A percentile compares a stretch with the other conserved stretches of the same genome.
phyloP scores from a whole-genome alignment of 2,329 filamentous ascomycete species.

The Colletotrichum sp. region DNA sequence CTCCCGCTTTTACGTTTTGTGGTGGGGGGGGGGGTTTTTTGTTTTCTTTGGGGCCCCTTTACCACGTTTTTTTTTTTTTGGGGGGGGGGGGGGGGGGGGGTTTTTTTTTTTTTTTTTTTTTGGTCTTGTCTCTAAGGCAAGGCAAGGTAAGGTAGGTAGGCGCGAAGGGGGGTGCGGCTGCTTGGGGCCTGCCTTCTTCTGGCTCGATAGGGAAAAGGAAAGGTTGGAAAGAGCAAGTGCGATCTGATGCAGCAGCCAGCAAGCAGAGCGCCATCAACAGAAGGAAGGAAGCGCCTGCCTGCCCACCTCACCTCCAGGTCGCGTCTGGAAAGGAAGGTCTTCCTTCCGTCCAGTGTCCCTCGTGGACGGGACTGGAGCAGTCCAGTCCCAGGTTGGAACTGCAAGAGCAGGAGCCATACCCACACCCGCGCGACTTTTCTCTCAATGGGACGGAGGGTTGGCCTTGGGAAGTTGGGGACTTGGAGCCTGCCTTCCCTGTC shows the following conservation, averaged over 20 bases:
- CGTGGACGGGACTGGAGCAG: neutral
- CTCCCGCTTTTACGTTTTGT: too few species aligned
- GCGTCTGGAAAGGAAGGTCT: neutral
- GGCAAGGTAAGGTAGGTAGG: neutral
- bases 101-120: neutral
- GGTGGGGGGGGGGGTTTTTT: too few species aligned
- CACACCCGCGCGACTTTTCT: conserved; percentile 1
- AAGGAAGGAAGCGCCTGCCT: neutral
- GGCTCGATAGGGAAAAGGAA: neutral
- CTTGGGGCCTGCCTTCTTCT: conserved; percentile 2
- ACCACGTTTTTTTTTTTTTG: too few species aligned
- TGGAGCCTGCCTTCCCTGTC: neutral
- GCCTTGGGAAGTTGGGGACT: neutral
- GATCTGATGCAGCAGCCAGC: neutral
- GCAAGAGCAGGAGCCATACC: neutral
- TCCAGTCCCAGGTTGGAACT: neutral
- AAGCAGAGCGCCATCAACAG: neutral
- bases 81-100: too few species aligned
- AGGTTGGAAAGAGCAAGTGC: neutral
- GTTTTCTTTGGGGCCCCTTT: too few species aligned
- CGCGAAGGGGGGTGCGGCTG: neutral
- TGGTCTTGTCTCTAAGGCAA: neutral
- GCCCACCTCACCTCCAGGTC: neutral
- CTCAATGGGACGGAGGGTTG: neutral
- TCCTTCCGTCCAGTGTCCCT: neutral